Base-by-base conservation (phyloP, 140 eudicot genomes). In the Senecio squalidus region DNA sequence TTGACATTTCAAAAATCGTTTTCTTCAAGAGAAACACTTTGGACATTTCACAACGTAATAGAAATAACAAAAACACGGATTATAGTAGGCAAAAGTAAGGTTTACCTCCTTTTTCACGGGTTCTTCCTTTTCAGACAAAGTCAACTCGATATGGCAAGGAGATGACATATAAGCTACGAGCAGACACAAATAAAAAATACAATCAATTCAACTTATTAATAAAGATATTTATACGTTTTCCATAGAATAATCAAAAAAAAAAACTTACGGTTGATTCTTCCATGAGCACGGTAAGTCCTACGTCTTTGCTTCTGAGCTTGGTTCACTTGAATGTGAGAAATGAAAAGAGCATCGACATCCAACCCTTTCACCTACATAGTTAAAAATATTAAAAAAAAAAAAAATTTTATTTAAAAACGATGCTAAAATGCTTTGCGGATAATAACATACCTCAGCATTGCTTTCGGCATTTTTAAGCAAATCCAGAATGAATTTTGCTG, bases 251-350 rank as follows among this genome's bases (percentile, higher is more conserved):
- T n/a, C 10, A 24, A 51, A 33, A 13, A 52, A 14, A 27, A 41
- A 76, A 38, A 64, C 80, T 1, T 68, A 80, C 83, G 86, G 61
- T 80, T 80, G 20, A 80, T 80, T 44, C 83, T 63, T 44, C 86
- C 86, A 49, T 80, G 86, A 25, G 87, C 86, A 72, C 82, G 86
- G 69, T 75, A 80, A 4, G 86, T 80, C 5, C 86, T 69, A 31
- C 82, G 76, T 60, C 83, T 81, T 46, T 81, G 87, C 44, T 81
- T 81, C 62, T 73, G 80, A 16, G 83, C 87, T 68, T 81, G 83
- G 73, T 76, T 81, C 58, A 81, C 87, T 62, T 81, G 83, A 39
- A 76, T 81, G 67, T 76, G 87, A 17, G 83, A 80, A 21, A 76
- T 73, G 76, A 62, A 69, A 16, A 81, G 80, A 15, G 83, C 33